These are phyloP conservation scores for Microcyclosporella mali DNA, from an alignment of 2,329 filamentous ascomycete species.

Conservation along the genomic window DNA sequence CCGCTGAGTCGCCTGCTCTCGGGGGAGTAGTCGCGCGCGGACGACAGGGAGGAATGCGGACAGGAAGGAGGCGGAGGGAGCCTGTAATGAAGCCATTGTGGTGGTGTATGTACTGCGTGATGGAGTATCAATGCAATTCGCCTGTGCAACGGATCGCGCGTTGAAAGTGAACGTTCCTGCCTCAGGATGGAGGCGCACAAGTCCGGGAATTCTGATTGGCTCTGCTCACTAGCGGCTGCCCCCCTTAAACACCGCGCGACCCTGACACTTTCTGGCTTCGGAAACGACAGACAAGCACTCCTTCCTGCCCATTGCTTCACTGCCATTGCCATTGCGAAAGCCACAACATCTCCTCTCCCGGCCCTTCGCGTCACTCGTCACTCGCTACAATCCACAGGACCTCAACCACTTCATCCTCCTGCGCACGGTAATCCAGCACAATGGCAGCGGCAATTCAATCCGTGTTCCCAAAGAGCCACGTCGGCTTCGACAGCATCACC, in stretches of 20 bases:
- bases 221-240: not conserved
- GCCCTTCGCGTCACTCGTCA: slow-evolving; percentile 2
- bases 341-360: slow-evolving; percentile 3
- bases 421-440: slow-evolving; percentile 7
- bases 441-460: slow-evolving; percentile 47
- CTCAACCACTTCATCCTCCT: slow-evolving; percentile 2
- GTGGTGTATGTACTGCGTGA: slow-evolving; percentile 1
- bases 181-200: not conserved
- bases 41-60: slow-evolving; percentile 50
- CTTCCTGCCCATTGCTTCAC: slow-evolving; percentile 5
- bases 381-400: slow-evolving; percentile 4
- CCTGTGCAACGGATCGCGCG: not conserved
- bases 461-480: slow-evolving; percentile 90
- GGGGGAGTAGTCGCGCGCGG: slow-evolving; percentile 37
- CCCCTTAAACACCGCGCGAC: slow-evolving; percentile 9
- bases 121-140: slow-evolving; percentile 1
- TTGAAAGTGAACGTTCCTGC: too few species aligned
- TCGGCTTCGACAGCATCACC: slow-evolving; percentile 99
- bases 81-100: slow-evolving; percentile 36
- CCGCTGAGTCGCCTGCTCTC: slow-evolving; percentile 41
- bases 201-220: slow-evolving; percentile 4
- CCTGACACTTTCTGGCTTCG: slow-evolving; percentile 12
- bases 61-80: slow-evolving; percentile 37
- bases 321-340: slow-evolving; percentile 4
- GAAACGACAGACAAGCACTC: not conserved